A percentile compares a stretch with the other conserved stretches of the same genome.
These are phyloP conservation scores for Hypomontagnella monticulosa DNA, from an alignment of 495 filamentous ascomycete genomes.

Conservation along the genomic window DNA sequence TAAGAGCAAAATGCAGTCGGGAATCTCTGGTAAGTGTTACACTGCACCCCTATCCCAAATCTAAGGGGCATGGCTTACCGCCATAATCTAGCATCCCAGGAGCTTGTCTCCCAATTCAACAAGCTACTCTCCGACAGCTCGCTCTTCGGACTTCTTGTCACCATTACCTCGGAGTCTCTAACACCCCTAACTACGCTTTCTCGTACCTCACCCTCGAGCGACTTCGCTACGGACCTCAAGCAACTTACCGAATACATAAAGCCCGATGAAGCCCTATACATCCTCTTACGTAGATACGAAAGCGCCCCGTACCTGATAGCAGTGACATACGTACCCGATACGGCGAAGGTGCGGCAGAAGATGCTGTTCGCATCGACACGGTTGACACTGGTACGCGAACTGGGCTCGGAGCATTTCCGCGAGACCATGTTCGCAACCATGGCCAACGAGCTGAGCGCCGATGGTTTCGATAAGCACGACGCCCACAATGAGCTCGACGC, in stretches of 20 bases:
- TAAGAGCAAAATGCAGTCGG: slow-evolving; percentile 77
- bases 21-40: slow-evolving; percentile 73
- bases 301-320: slow-evolving; percentile 69
- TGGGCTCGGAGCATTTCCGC: slow-evolving; percentile 88
- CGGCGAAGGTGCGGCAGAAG: slow-evolving; percentile 91
- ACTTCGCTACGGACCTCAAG: slow-evolving; percentile 68
- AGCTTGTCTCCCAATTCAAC: slow-evolving; percentile 86
- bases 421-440: slow-evolving; percentile 80
- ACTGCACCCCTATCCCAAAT: slow-evolving; percentile 2
- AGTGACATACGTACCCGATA: slow-evolving; percentile 89
- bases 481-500: slow-evolving; percentile 71
- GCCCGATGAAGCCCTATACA: slow-evolving; percentile 79
- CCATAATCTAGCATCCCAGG: slow-evolving; percentile 72
- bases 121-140: slow-evolving; percentile 69
- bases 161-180: slow-evolving; percentile 80
- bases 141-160: slow-evolving; percentile 82
- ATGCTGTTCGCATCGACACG: slow-evolving; percentile 94
- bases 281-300: slow-evolving; percentile 78
- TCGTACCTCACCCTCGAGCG: slow-evolving; percentile 56
- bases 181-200: slow-evolving; percentile 69
- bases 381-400: slow-evolving; percentile 81
- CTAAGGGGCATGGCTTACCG: slow-evolving; percentile 25
- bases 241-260: slow-evolving; percentile 71
- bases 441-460: slow-evolving; percentile 72
- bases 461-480: slow-evolving; percentile 82